Conservation (phyloP, 192 early-diverging fungal species). For the Phlyctochytrium planicorne region DNA sequence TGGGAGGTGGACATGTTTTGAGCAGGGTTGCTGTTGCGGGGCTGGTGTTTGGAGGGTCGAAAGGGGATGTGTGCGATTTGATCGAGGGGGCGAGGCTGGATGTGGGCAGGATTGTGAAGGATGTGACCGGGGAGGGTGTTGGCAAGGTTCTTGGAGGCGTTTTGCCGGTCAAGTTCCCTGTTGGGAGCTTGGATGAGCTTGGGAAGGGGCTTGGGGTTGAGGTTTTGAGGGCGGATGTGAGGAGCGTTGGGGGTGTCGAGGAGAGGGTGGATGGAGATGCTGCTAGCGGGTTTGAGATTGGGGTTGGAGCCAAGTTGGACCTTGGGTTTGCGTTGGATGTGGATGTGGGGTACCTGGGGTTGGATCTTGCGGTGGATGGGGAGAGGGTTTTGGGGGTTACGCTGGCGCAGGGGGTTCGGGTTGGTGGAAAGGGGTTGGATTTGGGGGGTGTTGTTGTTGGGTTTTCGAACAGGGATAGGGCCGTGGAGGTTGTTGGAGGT, state of each 20-base stretch:
- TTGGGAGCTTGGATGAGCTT: not conserved
- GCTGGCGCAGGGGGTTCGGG: not conserved
- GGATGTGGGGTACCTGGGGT: not conserved
- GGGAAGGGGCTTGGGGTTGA: not conserved
- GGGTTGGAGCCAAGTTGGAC: not conserved
- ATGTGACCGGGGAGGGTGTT: not conserved
- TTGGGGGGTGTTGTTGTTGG: not conserved
- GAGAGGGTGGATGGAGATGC: not conserved
- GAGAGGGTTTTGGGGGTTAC: not conserved
- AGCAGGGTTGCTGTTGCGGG: not conserved
- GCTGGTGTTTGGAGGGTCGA: not conserved
- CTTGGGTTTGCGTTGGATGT: not conserved
- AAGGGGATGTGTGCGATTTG: not conserved
- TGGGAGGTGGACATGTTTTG: not conserved
- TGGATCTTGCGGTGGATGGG: not conserved
- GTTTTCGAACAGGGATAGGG: constrained; percentile 3
- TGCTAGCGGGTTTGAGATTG: not conserved
- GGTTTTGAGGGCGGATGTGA: not conserved
- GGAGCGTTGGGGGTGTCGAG: not conserved
- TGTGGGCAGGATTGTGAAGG: not conserved
- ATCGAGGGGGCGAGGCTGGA: not conserved
- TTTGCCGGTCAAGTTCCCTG: not conserved
- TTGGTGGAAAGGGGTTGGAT: not conserved
- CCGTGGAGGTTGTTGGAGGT: not conserved
- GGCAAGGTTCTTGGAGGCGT: not conserved